phyloP scores from a whole-genome alignment of 495 filamentous ascomycete species.

The Xylaria scruposa region DNA sequence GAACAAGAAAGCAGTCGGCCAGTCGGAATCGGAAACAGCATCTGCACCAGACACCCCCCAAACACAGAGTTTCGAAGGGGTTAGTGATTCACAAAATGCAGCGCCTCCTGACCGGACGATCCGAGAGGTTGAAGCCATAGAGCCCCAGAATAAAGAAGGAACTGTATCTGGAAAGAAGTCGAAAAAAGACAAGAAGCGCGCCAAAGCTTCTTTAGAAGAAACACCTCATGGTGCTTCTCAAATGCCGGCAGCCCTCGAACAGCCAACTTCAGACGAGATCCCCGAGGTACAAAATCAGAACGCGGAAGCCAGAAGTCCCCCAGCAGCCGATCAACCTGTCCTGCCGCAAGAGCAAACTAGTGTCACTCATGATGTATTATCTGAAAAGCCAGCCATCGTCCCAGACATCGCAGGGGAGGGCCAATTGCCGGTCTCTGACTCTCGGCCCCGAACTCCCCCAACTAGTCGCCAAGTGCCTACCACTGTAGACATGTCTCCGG shows the following conservation, averaged over 20 bases:
- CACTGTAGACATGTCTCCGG: slow-evolving; percentile 40
- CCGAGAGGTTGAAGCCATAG: slow-evolving; percentile 40
- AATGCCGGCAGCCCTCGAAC: slow-evolving; percentile 44
- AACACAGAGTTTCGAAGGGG: slow-evolving; percentile 35
- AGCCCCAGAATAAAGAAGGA: slow-evolving; percentile 36
- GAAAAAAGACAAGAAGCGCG: slow-evolving; percentile 53
- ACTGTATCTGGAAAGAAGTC: slow-evolving; percentile 42
- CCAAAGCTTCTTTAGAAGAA: slow-evolving; percentile 32
- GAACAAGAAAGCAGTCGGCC: slow-evolving; percentile 41
- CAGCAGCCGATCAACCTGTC: slow-evolving; percentile 28
- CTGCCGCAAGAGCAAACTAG: slow-evolving; percentile 31
- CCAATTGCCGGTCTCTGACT: slow-evolving; percentile 8
- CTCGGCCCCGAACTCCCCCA: slow-evolving; percentile 33
- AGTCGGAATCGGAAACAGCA: slow-evolving; percentile 34
- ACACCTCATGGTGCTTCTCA: slow-evolving; percentile 25
- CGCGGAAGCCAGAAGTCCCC: slow-evolving; percentile 31
- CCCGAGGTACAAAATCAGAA: slow-evolving; percentile 35
- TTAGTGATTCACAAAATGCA: slow-evolving; percentile 38
- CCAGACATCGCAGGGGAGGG: not conserved
- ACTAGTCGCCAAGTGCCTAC: slow-evolving; percentile 15
- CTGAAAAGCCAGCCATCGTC: slow-evolving; percentile 25
- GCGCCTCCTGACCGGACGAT: slow-evolving; percentile 37
- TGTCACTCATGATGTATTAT: not conserved
- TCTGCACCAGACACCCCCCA: slow-evolving; percentile 32
- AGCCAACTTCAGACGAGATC: slow-evolving; percentile 40